phyloP scores from a whole-genome alignment of 768 basidiomycete species.

The Suillus subaureus region DNA sequence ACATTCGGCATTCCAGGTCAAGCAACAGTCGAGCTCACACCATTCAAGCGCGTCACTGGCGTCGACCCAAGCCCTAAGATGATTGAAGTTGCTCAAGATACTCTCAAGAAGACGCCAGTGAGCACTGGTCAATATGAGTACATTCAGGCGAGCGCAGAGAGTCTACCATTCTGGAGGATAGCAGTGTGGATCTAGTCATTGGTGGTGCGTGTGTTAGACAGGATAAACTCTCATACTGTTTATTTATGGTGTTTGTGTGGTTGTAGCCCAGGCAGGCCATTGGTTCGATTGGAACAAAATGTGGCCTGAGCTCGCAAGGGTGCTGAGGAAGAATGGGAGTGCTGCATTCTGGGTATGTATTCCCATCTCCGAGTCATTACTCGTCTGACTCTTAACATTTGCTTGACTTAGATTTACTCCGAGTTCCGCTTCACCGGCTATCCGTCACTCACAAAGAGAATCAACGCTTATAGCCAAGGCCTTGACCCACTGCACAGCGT shows the following conservation, averaged over 20 bases:
- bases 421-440: constrained; percentile 66
- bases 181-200: constrained; percentile 65
- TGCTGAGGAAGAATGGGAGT: constrained; percentile 62
- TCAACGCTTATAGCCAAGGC: constrained; percentile 63
- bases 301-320: constrained; percentile 67
- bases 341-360: constrained; percentile 71
- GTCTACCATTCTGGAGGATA: constrained; percentile 50
- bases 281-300: constrained; percentile 79
- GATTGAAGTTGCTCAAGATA: constrained; percentile 54
- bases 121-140: constrained; percentile 33
- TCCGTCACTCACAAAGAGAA: constrained; percentile 58
- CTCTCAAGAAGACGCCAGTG: constrained; percentile 20
- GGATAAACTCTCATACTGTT: not conserved
- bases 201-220: constrained; percentile 48
- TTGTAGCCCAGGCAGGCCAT: constrained; percentile 72
- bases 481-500: constrained; percentile 50
- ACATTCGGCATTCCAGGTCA: constrained; percentile 51
- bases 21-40: constrained; percentile 58
- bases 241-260: not conserved
- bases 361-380: not conserved
- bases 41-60: constrained; percentile 64
- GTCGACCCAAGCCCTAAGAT: constrained; percentile 78
- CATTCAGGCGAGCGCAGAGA: constrained; percentile 51
- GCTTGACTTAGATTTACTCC: constrained; percentile 52
- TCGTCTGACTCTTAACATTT: not conserved